phyloP scores from a whole-genome alignment of 2,329 filamentous ascomycete genomes.

The Fusarium ambrosium region DNA sequence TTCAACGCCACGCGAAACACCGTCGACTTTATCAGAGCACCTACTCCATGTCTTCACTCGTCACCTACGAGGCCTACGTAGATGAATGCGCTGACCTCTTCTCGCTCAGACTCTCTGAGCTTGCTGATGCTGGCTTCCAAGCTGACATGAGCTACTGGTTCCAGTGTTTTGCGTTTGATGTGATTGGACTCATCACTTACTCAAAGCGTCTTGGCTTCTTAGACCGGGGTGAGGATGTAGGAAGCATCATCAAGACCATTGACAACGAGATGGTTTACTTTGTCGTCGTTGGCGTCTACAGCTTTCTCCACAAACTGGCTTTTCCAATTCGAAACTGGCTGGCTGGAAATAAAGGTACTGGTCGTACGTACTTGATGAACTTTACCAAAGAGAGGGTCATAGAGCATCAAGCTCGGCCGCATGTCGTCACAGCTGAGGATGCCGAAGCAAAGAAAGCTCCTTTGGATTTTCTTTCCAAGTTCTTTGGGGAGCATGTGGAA shows the following conservation, averaged over 20 bases:
- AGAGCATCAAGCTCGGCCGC: slow-evolving; percentile 10
- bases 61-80: slow-evolving; percentile 25
- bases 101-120: slow-evolving; percentile 5
- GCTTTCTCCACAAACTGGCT: not conserved
- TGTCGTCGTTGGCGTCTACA: slow-evolving; percentile 11
- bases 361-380: slow-evolving; percentile 19
- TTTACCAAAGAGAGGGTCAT: slow-evolving; percentile 25
- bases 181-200: slow-evolving; percentile 34
- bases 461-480: slow-evolving; percentile 3
- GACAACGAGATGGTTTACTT: slow-evolving; percentile 21
- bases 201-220: slow-evolving; percentile 28
- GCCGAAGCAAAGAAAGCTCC: not conserved
- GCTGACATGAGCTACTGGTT: slow-evolving; percentile 34
- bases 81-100: slow-evolving; percentile 31
- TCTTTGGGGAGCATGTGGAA: not conserved
- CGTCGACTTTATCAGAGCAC: slow-evolving; percentile 27
- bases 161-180: slow-evolving; percentile 35
- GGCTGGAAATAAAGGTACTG: slow-evolving; percentile 5
- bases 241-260: slow-evolving; percentile 18
- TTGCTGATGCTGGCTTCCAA: not conserved
- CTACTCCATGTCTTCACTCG: slow-evolving; percentile 34
- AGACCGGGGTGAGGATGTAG: slow-evolving; percentile 23
- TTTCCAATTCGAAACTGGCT: slow-evolving; percentile 23
- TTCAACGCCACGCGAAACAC: slow-evolving; percentile 6
- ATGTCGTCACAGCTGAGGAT: not conserved